Evolutionary conservation across 202 grass and related monocot genomes (phyloP).

Genomic region (Elaeis oleifera): DNA sequence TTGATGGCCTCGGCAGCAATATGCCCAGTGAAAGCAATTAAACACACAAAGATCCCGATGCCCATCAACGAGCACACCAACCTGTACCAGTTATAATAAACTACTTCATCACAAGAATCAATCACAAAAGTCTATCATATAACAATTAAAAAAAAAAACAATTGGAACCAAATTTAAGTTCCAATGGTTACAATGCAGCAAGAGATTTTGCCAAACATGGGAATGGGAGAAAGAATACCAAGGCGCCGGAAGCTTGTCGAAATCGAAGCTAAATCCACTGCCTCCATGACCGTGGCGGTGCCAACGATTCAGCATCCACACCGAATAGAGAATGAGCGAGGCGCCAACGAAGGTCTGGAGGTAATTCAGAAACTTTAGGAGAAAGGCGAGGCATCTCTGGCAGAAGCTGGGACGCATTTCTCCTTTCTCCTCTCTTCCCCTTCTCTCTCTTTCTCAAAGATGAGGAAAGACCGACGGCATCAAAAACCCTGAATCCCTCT

Average conservation of each 20-base stretch:
- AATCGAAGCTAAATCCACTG: constrained; percentile 23
- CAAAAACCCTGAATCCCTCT: no score
- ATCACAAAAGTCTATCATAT: neutral
- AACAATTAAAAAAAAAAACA: no score
- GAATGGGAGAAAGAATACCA: constrained; percentile 17
- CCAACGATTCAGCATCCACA: constrained; percentile 70
- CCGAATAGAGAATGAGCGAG: constrained; percentile 45
- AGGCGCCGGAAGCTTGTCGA: constrained; percentile 38
- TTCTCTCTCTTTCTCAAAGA: no score
- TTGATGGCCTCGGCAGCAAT: constrained; percentile 57
- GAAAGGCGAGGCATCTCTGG: constrained; percentile 39
- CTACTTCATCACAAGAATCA: neutral
- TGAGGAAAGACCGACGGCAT: no score
- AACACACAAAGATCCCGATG: constrained; percentile 40
- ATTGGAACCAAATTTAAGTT: no score
- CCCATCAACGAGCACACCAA: constrained; percentile 57
- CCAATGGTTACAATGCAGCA: no score
- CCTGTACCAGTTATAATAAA: constrained; percentile 21
- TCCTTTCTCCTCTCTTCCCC: no score
- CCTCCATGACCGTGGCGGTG: constrained; percentile 22
- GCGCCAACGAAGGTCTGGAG: constrained; percentile 59
- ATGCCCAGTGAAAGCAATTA: constrained; percentile 56
- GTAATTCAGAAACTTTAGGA: constrained; percentile 70
- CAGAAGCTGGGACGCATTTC: no score
- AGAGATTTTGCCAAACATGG: no score